phyloP scores from a whole-genome alignment of 345 rosid genomes.

The Eucalyptus victrix region DNA sequence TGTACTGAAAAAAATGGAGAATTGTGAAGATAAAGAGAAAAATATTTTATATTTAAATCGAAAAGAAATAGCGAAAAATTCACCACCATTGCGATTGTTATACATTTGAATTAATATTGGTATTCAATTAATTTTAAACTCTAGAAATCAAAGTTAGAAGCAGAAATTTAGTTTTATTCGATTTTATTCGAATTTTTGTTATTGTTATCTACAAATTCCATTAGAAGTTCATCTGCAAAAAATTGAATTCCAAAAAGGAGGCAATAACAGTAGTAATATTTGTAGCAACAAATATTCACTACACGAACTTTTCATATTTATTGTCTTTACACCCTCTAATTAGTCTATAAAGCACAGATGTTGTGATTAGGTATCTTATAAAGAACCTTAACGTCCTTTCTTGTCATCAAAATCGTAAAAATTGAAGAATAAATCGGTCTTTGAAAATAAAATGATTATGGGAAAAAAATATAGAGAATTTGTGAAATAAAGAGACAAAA shows the following conservation, averaged over 20 bases:
- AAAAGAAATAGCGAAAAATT: too few relatives aligned
- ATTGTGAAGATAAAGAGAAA: neutral
- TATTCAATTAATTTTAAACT: too few relatives aligned
- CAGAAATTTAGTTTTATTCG: neutral
- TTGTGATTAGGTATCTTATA: neutral
- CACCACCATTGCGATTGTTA: neutral
- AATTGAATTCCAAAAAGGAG: neutral
- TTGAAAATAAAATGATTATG: too few relatives aligned
- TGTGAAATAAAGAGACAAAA: neutral
- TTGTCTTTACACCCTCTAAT: too few relatives aligned
- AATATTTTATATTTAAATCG: too few relatives aligned
- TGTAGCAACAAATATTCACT: neutral
- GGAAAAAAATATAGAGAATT: too few relatives aligned
- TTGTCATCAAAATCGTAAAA: neutral
- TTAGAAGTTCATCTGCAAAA: neutral
- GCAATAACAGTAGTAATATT: neutral
- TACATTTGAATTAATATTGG: neutral
- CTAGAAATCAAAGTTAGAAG: neutral
- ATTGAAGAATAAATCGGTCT: too few relatives aligned
- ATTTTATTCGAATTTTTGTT: neutral
- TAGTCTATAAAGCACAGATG: neutral
- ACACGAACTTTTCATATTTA: too few relatives aligned
- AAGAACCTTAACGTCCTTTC: neutral
- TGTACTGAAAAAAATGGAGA: neutral
- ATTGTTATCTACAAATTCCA: neutral